Base-by-base conservation (phyloP, 257 asterid species). In the Nicotiana paniculata region DNA sequence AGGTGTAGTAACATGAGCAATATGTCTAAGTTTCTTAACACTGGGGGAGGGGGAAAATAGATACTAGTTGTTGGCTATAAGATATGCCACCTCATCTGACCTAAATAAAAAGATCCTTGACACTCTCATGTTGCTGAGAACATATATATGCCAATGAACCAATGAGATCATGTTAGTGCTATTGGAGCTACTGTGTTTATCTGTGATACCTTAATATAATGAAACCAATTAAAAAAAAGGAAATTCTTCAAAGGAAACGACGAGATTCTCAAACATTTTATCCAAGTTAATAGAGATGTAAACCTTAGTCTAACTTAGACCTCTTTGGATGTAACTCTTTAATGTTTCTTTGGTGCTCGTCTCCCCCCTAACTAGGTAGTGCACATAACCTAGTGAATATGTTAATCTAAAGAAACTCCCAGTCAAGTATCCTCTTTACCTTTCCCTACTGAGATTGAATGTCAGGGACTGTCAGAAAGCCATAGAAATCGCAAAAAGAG, bases 1-100 rank as follows among this genome's bases (percentile, higher is more conserved):
- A 68, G 78, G 61, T 82, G 77, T 76, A 13, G 78, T 77, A 28
- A 83, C 54, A 62, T 74, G 74, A 82, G 74, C 33, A 43, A 32
- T 32, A 63, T 54, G 28, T 58, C 30, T 28, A 69, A 26, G 46
- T 26, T 61, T 17, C 77, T 48, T 75, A 75, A 75, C 28, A 28
- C 17, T 7, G 1, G 9, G 46, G 30, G 80, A 75, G 16, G 43
- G 80, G 30, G 64, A 51, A 39, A 75, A 51, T 33, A 13, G 26
- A 75, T 43, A 74, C 80, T 32, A 75, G 62, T 15, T 75, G 64
- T 58, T 58, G 26, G 64, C 28, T 75, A 28, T 75, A 51, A 75
- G 59, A 51, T 75, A 51, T 51, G 54, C 46, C 64, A 75, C 63
- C 79, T 75, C 46, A 51, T 75, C 1, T 7, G 26, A 51, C 54